Evolutionary conservation across 306 rosid species (phyloP).

Genomic region (Hippophae tibetana): DNA sequence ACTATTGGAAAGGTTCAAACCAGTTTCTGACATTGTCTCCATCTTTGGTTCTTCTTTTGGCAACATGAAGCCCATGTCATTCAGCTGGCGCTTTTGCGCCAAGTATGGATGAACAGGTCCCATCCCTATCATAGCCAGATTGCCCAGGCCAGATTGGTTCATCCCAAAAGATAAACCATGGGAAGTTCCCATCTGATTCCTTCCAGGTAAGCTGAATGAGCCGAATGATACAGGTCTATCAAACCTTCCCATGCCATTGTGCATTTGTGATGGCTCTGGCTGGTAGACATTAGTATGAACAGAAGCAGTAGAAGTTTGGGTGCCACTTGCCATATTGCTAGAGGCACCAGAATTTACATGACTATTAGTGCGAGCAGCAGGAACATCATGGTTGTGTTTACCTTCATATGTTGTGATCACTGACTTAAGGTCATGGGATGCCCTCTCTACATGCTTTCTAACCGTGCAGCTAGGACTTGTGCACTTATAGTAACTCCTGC

Average conservation of each 20-base stretch:
- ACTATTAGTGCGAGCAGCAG: slow-evolving; percentile 77
- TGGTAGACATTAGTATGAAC: slow-evolving; percentile 43
- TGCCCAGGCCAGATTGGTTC: slow-evolving; percentile 55
- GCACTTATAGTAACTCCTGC: slow-evolving; percentile 98
- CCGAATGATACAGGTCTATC: slow-evolving; percentile 47
- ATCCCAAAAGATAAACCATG: slow-evolving; percentile 63
- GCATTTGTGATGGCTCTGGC: slow-evolving; percentile 54
- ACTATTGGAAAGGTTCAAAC: slow-evolving; percentile 49
- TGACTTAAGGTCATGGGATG: slow-evolving; percentile 82
- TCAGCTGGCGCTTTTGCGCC: slow-evolving; percentile 39
- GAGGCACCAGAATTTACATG: slow-evolving; percentile 37
- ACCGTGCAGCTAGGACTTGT: slow-evolving; percentile 85
- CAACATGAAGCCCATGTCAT: slow-evolving; percentile 57
- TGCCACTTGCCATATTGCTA: slow-evolving; percentile 1
- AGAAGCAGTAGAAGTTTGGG: slow-evolving; percentile 36
- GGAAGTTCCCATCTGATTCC: slow-evolving; percentile 54
- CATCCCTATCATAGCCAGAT: slow-evolving; percentile 53
- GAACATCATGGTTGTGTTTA: slow-evolving; percentile 91
- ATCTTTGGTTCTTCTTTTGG: slow-evolving; percentile 82
- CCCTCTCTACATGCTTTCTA: slow-evolving; percentile 96
- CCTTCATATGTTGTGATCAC: slow-evolving; percentile 95
- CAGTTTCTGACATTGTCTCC: slow-evolving; percentile 52
- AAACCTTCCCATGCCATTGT: slow-evolving; percentile 44
- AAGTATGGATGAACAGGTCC: slow-evolving; percentile 60
- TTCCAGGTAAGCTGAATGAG: slow-evolving; percentile 49